Base-by-base conservation (phyloP, 2,329 filamentous ascomycete species). In the Macrophomina phaseolina region DNA sequence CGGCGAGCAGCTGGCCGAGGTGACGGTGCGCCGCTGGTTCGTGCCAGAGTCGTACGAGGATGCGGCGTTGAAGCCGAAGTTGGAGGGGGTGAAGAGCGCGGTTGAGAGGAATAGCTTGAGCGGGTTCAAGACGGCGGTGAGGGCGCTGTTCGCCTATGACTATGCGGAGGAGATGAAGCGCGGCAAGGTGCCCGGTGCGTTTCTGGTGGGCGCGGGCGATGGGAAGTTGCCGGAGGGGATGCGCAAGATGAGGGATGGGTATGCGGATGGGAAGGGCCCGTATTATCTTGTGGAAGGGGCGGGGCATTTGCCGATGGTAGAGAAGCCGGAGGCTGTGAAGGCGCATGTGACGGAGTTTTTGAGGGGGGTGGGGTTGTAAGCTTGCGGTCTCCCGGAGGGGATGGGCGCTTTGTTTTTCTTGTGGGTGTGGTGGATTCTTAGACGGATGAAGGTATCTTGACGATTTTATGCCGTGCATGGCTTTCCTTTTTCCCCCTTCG, bases 261-360 rank as follows among this genome's bases (percentile, higher is more conserved):
- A 63, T 4, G 56, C 46, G 38, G 69, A 61, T 46, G 77, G 76
- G 0, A 68, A 67, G 14, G 77, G 90, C 0, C 85, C 84, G 0
- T 84, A 93, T 70, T 87, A 85, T 75, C 78, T 91, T 67, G 86
- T 96, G 9, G 86, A 91, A 0, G 81, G 84, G 8, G 88, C 92
- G 0, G 93, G 93, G 0, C 93, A 97, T 81, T 78, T 97, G 73
- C 93, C 93, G 0, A 96, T 96, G 91, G 89, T 89, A 56, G 93
- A 96, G 79, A 86, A 87, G 70, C 89, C 91, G 0, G 79, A 82
- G 66, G 87, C 84, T 4, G 93, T 94, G 75, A 89, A 89, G 75
- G 80, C 85, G 34, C 86, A 87, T 53, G 81, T 94, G 2, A 81
- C 77, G 8, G 91, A 91, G 69, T 71, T 92, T 32, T 42, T 65